These are phyloP conservation scores for Endocarpon pusillum DNA, from an alignment of 495 filamentous ascomycete genomes.

Conservation along the genomic window DNA sequence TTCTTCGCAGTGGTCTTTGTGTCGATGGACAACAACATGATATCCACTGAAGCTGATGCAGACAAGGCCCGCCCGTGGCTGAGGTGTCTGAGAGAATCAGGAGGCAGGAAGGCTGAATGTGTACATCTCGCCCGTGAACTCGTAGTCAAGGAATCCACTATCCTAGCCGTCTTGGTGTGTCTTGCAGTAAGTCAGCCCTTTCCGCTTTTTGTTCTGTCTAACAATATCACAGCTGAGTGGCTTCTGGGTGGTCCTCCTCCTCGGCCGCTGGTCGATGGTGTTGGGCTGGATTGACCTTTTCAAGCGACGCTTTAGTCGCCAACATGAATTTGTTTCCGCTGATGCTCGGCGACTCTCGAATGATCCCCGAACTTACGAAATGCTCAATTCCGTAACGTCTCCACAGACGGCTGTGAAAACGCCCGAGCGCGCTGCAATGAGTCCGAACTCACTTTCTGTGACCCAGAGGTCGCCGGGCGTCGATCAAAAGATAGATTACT, in stretches of 20 bases:
- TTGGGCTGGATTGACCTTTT: slow-evolving; percentile 64
- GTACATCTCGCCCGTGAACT: slow-evolving; percentile 29
- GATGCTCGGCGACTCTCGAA: slow-evolving; percentile 53
- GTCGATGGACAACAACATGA: slow-evolving; percentile 54
- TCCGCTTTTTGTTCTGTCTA: slow-evolving; percentile 3
- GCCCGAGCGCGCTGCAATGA: slow-evolving; percentile 26
- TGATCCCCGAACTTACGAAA: slow-evolving; percentile 63
- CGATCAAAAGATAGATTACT: slow-evolving; percentile 23
- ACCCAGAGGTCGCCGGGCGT: slow-evolving; percentile 14
- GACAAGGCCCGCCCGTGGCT: slow-evolving; percentile 47
- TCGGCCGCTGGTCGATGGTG: slow-evolving; percentile 68
- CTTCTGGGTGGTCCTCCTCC: slow-evolving; percentile 66
- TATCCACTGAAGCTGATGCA: slow-evolving; percentile 34
- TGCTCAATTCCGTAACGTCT: slow-evolving; percentile 46
- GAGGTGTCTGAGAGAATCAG: slow-evolving; percentile 41
- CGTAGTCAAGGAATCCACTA: slow-evolving; percentile 50
- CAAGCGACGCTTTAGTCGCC: slow-evolving; percentile 24
- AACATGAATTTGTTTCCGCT: slow-evolving; percentile 66
- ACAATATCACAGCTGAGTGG: slow-evolving; percentile 45
- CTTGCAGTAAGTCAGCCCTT: slow-evolving; percentile 42
- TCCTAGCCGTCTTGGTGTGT: slow-evolving; percentile 66
- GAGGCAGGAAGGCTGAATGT: slow-evolving; percentile 50
- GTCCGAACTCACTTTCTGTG: slow-evolving; percentile 21
- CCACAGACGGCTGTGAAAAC: slow-evolving; percentile 17
- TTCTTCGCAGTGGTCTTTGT: slow-evolving; percentile 87